A percentile compares a stretch with the other conserved stretches of the same genome.
Conservation (phyloP, 495 filamentous ascomycete genomes). For the Beverwykella pulmonaria region DNA sequence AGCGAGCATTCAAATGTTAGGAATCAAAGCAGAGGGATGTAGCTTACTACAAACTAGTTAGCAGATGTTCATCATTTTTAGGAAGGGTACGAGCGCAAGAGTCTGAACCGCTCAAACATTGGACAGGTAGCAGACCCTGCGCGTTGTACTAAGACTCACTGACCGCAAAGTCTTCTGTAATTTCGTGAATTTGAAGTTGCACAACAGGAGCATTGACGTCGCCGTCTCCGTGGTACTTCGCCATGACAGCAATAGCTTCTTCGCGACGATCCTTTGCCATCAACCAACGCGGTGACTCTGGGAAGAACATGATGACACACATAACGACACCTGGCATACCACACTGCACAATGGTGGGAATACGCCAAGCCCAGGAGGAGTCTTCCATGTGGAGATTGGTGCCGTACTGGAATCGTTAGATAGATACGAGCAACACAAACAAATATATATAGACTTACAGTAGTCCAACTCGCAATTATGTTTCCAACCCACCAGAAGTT, state of each 20-base stretch:
- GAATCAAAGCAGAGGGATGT: too few species aligned
- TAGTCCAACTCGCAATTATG: constrained; percentile 32
- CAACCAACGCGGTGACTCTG: constrained; percentile 35
- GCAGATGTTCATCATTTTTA: too few species aligned
- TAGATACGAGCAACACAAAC: not conserved
- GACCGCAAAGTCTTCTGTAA: constrained; percentile 12
- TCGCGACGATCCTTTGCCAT: constrained; percentile 30
- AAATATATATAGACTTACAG: constrained; percentile 16
- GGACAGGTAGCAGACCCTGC: too few species aligned
- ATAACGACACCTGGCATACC: constrained; percentile 16
- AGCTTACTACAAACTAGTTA: too few species aligned
- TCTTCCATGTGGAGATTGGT: constrained; percentile 21
- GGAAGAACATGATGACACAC: constrained; percentile 30
- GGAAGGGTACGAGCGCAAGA: too few species aligned
- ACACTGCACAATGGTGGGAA: constrained; percentile 20
- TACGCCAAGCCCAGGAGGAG: constrained; percentile 27
- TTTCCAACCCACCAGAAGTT: constrained; percentile 31
- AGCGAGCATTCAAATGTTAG: too few species aligned
- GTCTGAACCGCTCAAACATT: too few species aligned
- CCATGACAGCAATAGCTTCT: constrained; percentile 29
- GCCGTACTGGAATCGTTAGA: constrained; percentile 18
- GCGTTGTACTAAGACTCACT: too few species aligned
- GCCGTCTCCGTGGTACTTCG: constrained; percentile 28
- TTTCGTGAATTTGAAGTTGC: constrained; percentile 24
- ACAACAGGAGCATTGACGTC: constrained; percentile 22